Conservation (phyloP, 352 stramenopile genomes). For the Globisporangium recalcitrans region DNA sequence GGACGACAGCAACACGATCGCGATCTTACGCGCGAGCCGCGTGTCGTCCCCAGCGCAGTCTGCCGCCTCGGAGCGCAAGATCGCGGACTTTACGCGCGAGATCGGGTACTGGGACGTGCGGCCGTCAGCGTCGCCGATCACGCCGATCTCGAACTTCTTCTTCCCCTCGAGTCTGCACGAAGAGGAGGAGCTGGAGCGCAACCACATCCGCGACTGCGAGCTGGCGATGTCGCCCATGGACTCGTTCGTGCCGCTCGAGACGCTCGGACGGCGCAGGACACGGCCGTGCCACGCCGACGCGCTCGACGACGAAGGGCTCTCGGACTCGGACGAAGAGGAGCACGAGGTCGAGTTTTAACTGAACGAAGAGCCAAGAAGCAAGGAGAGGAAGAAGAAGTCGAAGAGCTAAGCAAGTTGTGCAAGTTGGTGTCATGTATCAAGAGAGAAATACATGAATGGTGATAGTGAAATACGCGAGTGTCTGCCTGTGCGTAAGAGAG, state of each 20-base stretch:
- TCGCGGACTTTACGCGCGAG: conserved; percentile 45
- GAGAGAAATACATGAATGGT: neutral
- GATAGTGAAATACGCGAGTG: neutral
- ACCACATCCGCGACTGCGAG: conserved; percentile 5
- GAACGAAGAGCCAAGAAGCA: no score
- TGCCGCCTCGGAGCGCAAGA: conserved; percentile 19
- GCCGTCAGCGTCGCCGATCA: conserved; percentile 44
- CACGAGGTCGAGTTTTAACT: conserved; percentile 18
- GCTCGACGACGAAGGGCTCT: conserved; percentile 7
- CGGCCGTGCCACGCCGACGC: conserved; percentile 11
- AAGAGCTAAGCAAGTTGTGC: conserved; percentile 8
- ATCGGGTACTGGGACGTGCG: conserved; percentile 44
- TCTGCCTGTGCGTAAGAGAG: neutral
- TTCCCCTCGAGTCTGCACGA: conserved; percentile 18
- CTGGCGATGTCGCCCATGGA: conserved; percentile 23
- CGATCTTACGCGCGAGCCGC: conserved; percentile 42
- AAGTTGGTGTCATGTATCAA: neutral
- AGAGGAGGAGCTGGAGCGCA: neutral
- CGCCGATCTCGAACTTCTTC: conserved; percentile 36
- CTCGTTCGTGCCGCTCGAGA: conserved; percentile 39
- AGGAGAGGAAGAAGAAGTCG: neutral
- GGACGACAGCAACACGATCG: conserved; percentile 41
- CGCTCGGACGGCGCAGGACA: conserved; percentile 16
- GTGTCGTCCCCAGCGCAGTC: conserved; percentile 27
- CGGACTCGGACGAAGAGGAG: conserved; percentile 10